Base-by-base conservation (phyloP, 805 yeast genomes). In the Candida koratica region DNA sequence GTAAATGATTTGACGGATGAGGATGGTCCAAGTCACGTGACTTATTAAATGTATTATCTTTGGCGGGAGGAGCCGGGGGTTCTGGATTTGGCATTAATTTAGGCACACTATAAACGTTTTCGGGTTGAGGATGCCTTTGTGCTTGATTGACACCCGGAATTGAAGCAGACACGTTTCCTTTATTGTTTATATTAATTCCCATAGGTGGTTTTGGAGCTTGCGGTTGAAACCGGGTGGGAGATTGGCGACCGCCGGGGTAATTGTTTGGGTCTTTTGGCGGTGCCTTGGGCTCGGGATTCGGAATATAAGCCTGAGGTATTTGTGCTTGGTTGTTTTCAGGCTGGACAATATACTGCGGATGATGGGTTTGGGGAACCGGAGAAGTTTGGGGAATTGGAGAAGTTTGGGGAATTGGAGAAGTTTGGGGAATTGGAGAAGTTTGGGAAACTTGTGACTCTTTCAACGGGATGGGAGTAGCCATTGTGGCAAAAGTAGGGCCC, bases 311-410 rank as follows among this genome's bases (percentile, higher is more conserved):
- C n/a, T n/a, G n/a, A n/a, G n/a, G n/a, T n/a, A n/a, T n/a, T n/a
- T n/a, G n/a, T n/a, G n/a, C n/a, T n/a, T n/a, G n/a, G n/a, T n/a
- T n/a, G n/a, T n/a, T n/a, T n/a, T n/a, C 32, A 19, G 18, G 32
- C 3, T 29, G 32, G 18, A 25, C 32, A 19, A 29, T 19, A 3
- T 19, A 10, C 9, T 43, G 46, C 7, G 39, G 31, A n/a, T 20
- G 5, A 34, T 34, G 12, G 4, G 14, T 19, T 27, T 17, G 14
- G 22, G n/a, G 11, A 20, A 20, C 23, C 14, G 37, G 37, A 3
- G 32, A 28, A 17, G 37, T 27, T 3, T 36, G 32, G 7, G 47
- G 38, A 5, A 44, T 39, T 25, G 38, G 43, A 16, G 41, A 41
- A 8, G 36, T 41, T 3, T 44, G 47, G 12, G 41, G n/a, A 6